Evolutionary conservation across 2,329 filamentous ascomycete genomes (phyloP), one percentile per base, ranked within the genome.

Genomic region (Corynespora cassiicola): DNA sequence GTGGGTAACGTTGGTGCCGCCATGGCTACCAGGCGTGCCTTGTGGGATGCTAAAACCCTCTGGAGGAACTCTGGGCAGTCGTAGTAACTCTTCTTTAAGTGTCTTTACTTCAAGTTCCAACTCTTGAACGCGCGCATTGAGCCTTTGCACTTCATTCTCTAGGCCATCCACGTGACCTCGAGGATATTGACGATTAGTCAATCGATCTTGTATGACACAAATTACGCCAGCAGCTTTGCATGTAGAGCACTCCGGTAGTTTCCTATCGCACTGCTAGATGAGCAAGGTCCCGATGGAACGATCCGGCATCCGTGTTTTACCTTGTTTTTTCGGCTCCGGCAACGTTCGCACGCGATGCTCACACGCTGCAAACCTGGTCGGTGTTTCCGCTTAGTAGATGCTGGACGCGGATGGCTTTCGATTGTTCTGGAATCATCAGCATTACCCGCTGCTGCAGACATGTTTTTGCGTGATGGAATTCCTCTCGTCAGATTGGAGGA

Each of bases 281-380:
- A 29, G 26, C 26, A 29, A 10, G 9, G 11, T 24, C 16, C 9
- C 11, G 9, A 29, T 11, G 26, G 26, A 29, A 11, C 26, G 26
- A 29, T 24, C 12, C 23, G 22, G 16, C 10, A 19, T 18, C 12
- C 17, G 11, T 17, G 12, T 15, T 11, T 16, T 16, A 17, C 23
- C 33, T 19, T 36, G 23, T 15, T 36, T 18, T 36, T 36, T 15
- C 33, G 19, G 16, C 16, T 28, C 11, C 33, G 17, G 23, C 33
- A 36, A 2, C 33, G 11, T 16, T 36, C 33, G 4, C 33, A 30
- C 6, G 33, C 33, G 11, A 36, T 36, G 8, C 16, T 11, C 11
- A 36, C 18, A 20, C 33, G 33, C 23, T 36, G 33, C n/a, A 36
- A 20, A 16, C 33, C 33, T n/a, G 33, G 33, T n/a, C 33, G 12